These are phyloP conservation scores for Lachnellula suecica DNA, from an alignment of 2,329 filamentous ascomycete species.

Conservation along the genomic window DNA sequence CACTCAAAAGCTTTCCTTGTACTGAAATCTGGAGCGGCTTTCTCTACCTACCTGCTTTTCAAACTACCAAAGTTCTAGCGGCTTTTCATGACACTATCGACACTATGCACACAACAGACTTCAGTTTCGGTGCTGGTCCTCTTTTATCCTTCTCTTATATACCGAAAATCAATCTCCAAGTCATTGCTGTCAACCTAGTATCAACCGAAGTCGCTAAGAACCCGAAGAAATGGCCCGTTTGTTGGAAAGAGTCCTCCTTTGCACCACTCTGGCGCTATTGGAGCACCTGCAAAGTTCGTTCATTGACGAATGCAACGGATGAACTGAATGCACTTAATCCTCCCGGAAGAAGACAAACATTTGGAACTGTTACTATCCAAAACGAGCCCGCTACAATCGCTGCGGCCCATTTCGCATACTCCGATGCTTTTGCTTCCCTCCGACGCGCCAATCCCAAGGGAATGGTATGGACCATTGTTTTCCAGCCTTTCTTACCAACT, in stretches of 20 bases:
- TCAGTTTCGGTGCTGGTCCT: constrained; percentile 27
- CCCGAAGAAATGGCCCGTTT: constrained; percentile 31
- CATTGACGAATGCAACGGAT: constrained; percentile 33
- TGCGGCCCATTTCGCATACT: constrained; percentile 30
- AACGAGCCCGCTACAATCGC: constrained; percentile 33
- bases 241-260: constrained; percentile 34
- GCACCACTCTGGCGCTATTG: constrained; percentile 33
- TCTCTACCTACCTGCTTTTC: constrained; percentile 28
- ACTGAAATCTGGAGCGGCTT: constrained; percentile 36
- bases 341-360: constrained; percentile 33
- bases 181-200: constrained; percentile 34
- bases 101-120: constrained; percentile 15
- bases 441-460: constrained; percentile 24
- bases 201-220: constrained; percentile 24
- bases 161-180: constrained; percentile 25
- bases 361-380: constrained; percentile 36
- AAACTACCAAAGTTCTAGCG: constrained; percentile 24
- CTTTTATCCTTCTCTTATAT: constrained; percentile 31
- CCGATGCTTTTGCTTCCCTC: constrained; percentile 28
- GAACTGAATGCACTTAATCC: constrained; percentile 34
- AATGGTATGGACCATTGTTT: constrained; percentile 35
- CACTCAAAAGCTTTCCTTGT: constrained; percentile 5
- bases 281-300: constrained; percentile 35
- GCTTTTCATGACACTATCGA: constrained; percentile 27
- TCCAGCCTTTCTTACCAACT: constrained; percentile 31